Conservation (phyloP, 2,329 filamentous ascomycete genomes). For the Scytalidium lignicola region DNA sequence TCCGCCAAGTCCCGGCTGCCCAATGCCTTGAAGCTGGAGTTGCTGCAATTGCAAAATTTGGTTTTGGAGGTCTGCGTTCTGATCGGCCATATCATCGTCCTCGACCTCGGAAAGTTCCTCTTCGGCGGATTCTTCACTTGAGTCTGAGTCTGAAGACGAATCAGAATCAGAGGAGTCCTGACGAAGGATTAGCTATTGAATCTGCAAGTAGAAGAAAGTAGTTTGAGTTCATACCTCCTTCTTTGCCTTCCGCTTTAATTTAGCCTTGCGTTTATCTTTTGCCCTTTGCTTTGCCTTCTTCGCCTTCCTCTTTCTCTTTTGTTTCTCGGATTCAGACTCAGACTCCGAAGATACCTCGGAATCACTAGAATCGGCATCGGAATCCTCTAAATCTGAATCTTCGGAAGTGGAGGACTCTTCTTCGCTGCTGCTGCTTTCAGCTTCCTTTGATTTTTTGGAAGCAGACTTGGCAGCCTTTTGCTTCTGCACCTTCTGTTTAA, state of each 20-base stretch:
- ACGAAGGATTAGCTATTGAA: slow-evolving; percentile 6
- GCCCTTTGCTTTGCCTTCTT: slow-evolving; percentile 30
- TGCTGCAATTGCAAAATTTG: slow-evolving; percentile 23
- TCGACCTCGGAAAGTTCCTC: slow-evolving; percentile 12
- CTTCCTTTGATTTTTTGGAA: slow-evolving; percentile 16
- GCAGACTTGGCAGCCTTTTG: slow-evolving; percentile 16
- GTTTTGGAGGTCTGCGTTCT: slow-evolving; percentile 14
- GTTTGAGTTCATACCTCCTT: slow-evolving; percentile 25
- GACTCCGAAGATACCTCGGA: slow-evolving; percentile 13
- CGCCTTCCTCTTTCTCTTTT: slow-evolving; percentile 30
- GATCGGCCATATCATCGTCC: slow-evolving; percentile 8
- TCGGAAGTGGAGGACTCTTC: slow-evolving; percentile 14
- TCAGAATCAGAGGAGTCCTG: slow-evolving; percentile 22
- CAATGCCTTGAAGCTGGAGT: slow-evolving; percentile 15
- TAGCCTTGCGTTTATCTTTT: slow-evolving; percentile 31
- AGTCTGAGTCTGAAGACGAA: slow-evolving; percentile 22
- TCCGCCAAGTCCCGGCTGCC: slow-evolving; percentile 7
- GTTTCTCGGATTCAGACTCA: slow-evolving; percentile 27
- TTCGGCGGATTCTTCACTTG: slow-evolving; percentile 28
- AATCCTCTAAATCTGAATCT: slow-evolving; percentile 13
- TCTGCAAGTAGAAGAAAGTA: background rate
- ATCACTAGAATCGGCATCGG: slow-evolving; percentile 5
- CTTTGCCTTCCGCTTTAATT: slow-evolving; percentile 34
- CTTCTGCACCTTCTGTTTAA: slow-evolving; percentile 13
- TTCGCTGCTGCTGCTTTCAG: slow-evolving; percentile 15